Percentiles rank a stretch among this genome's conserved stretches.
Conservation (phyloP, 441 rosid species). For the Populus hybrid region DNA sequence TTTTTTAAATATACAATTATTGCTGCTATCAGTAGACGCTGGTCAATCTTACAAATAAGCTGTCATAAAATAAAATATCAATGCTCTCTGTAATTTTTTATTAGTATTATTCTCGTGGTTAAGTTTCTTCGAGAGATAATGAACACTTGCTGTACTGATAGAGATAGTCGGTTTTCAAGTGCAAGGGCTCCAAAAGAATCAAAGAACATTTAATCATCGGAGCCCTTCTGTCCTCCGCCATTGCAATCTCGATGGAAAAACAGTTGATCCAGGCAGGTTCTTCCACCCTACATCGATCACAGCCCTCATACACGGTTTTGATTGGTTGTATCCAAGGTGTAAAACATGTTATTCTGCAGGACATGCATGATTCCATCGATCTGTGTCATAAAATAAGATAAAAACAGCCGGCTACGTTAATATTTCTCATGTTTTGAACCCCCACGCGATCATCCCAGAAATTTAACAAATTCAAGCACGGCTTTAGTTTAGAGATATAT, state of each 20-base stretch:
- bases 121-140: not conserved
- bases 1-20: not conserved
- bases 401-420: not conserved
- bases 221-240: constrained; percentile 25
- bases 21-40: not conserved
- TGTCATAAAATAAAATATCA: not conserved
- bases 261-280: not conserved
- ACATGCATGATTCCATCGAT: not conserved
- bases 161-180: not conserved
- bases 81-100: not conserved
- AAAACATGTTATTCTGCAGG: not conserved
- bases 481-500: no score
- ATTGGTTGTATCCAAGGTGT: not conserved
- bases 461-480: no score
- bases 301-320: constrained; percentile 1
- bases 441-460: no score
- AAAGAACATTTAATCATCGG: constrained; percentile 13
- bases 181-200: not conserved
- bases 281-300: not conserved
- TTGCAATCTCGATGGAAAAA: constrained; percentile 2
- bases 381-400: no score
- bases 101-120: not conserved
- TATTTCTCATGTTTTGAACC: not conserved
- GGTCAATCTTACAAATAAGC: no score
- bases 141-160: not conserved